Base-by-base conservation (phyloP, 164 flowering plant genomes). In the Kingdonia uniflora region DNA sequence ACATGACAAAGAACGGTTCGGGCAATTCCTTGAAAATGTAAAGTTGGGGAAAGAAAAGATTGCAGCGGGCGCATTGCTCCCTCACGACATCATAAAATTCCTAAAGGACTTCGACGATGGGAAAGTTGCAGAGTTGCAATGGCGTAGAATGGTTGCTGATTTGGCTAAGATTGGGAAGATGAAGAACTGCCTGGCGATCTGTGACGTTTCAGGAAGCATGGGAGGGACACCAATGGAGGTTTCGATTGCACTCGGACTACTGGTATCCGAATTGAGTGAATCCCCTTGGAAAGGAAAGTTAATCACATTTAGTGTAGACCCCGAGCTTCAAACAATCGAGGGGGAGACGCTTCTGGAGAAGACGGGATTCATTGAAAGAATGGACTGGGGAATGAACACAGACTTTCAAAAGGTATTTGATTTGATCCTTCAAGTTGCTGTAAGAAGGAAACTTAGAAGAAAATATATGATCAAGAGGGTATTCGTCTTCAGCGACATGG, bases 41-140 rank as follows among this genome's bases (percentile, higher is more conserved):
- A 51, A 57, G 58, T n/a, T 14, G 1, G 79, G 79, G 35, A 54
- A 69, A 37, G 71, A 67, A 16, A 74, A 52, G 51, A 74, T 74
- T n/a, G 79, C 74, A 1, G 76, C 76, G 7, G 74, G 79, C 37
- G 79, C 79, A 29, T 35, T 72, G 54, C 49, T 72, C 5, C 76
- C 80, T 0, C 76, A 75, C 52, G 63, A 69, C 52, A 70, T 75
- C 2, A 55, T 75, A 2, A 24, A n/a, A 7, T 65, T 58, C 11
- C 20, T 75, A 47, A 13, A 59, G 2, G 60, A 67, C 15, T 66
- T 35, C 0, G 67, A 68, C n/a, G 63, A 51, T 0, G 39, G 56
- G 21, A 49, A 47, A 40, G 73, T 74, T 40, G 72, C 76, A 0
- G 80, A 75, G 73, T 65, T 72, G 11, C 74, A 70, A 14, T 73